A percentile compares a stretch with the other conserved stretches of the same genome.
Conservation (phyloP, 352 stramenopile genomes). For the Pythium guiyangense region DNA sequence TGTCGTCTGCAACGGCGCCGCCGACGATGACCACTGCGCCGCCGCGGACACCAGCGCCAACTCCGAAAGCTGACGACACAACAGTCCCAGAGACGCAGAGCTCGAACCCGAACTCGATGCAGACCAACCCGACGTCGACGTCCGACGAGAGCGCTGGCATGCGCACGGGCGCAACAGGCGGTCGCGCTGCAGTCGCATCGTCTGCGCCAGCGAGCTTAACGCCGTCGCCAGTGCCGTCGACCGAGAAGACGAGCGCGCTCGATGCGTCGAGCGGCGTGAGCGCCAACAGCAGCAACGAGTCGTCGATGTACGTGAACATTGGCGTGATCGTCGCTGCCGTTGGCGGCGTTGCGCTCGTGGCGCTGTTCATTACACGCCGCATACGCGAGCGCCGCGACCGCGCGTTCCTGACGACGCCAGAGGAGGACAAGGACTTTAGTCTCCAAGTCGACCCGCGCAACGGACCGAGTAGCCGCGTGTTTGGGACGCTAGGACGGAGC, state of each 20-base stretch:
- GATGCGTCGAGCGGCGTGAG: slow-evolving; percentile 1
- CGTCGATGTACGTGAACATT: slow-evolving; percentile 33
- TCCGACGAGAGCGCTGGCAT: background rate
- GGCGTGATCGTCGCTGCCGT: slow-evolving; percentile 36
- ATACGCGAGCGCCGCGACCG: slow-evolving; percentile 24
- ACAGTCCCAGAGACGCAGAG: background rate
- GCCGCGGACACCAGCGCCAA: background rate
- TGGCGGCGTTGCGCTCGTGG: slow-evolving; percentile 37
- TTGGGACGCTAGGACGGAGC: background rate
- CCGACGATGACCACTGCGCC: background rate
- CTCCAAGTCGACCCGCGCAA: slow-evolving; percentile 14
- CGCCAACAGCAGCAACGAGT: slow-evolving; percentile 5
- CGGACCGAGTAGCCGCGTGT: background rate
- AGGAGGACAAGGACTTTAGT: slow-evolving; percentile 24
- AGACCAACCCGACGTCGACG: slow-evolving; percentile 9
- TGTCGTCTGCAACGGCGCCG: slow-evolving; percentile 3
- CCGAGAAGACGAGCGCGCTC: background rate
- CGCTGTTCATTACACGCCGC: slow-evolving; percentile 41
- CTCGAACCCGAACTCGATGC: slow-evolving; percentile 2
- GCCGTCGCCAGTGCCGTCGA: background rate
- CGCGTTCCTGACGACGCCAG: slow-evolving; percentile 19
- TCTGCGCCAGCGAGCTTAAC: slow-evolving; percentile 1
- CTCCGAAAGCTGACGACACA: background rate
- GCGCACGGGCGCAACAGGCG: background rate
- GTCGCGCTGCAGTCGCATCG: background rate